phyloP scores from a whole-genome alignment of 176 grass and related monocot genomes.

The Triticum urartu region DNA sequence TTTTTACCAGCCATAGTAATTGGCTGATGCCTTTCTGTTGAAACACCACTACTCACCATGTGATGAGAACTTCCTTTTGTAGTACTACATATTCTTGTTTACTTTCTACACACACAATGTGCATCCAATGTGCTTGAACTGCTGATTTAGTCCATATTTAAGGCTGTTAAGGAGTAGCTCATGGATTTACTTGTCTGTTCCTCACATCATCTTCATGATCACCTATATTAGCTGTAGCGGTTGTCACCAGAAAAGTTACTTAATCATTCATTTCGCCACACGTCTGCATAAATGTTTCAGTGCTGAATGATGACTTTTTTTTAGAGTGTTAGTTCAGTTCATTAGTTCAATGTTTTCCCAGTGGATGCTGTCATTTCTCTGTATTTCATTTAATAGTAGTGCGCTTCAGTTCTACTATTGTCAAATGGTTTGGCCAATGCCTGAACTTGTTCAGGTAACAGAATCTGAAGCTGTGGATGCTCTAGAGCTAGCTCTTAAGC shows the following conservation, averaged over 20 bases:
- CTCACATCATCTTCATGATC: neutral
- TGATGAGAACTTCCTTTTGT: neutral
- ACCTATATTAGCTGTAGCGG: constrained; percentile 16
- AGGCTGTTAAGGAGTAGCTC: neutral
- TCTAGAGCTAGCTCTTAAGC: constrained; percentile 71
- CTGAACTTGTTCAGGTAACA: constrained; percentile 78
- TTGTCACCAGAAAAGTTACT: neutral
- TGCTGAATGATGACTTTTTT: neutral
- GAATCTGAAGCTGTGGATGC: constrained; percentile 97
- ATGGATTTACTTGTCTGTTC: neutral
- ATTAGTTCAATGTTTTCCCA: neutral
- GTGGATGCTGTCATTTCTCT: constrained; percentile 21
- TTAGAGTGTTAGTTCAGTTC: constrained; percentile 6
- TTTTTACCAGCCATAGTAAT: neutral
- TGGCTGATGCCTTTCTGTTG: neutral
- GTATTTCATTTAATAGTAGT: constrained; percentile 12
- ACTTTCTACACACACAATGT: neutral
- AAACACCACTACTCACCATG: neutral
- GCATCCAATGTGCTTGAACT: constrained; percentile 13
- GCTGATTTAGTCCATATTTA: constrained; percentile 21
- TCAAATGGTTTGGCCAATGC: constrained; percentile 32
- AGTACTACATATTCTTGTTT: constrained; percentile 11
- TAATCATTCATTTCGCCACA: neutral
- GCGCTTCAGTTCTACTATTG: constrained; percentile 14
- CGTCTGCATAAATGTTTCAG: constrained; percentile 9